A percentile compares a stretch with the other conserved stretches of the same genome.
Evolutionary conservation across 2,329 filamentous ascomycete genomes (phyloP).

Genomic region (Penicillium sp.): DNA sequence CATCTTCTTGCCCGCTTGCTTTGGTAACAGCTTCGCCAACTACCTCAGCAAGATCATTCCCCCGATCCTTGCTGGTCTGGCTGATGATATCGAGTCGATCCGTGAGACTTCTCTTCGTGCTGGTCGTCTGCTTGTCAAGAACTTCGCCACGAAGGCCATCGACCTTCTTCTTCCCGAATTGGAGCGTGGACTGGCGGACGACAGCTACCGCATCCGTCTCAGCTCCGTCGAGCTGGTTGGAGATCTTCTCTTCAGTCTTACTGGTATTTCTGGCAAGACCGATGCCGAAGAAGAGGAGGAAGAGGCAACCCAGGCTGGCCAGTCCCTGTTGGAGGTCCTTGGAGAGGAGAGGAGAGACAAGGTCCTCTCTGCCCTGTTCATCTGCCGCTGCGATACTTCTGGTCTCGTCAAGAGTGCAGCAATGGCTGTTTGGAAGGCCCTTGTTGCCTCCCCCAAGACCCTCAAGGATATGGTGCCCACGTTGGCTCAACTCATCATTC

Average conservation of each 20-base stretch:
- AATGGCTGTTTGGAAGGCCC: conserved; percentile 91
- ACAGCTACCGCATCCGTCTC: conserved; percentile 95
- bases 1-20: conserved; percentile 98
- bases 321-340: conserved; percentile 89
- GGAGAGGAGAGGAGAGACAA: conserved; percentile 97
- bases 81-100: conserved; percentile 94
- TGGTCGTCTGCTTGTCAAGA: conserved; percentile 92
- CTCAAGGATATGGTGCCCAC: conserved; percentile 95
- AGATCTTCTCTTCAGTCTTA: conserved; percentile 95
- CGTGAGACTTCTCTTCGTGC: conserved; percentile 94
- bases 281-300: conserved; percentile 78
- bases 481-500: conserved; percentile 90
- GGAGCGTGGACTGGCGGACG: conserved; percentile 93
- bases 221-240: conserved; percentile 97
- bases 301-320: conserved; percentile 76
- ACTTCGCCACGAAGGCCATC: conserved; percentile 92
- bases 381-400: conserved; percentile 95
- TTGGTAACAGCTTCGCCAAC: conserved; percentile 96
- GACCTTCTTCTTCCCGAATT: conserved; percentile 91
- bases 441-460: conserved; percentile 86
- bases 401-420: conserved; percentile 85
- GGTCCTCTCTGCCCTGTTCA: conserved; percentile 93
- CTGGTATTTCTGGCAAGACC: conserved; percentile 78
- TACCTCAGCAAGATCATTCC: conserved; percentile 96
- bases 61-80: conserved; percentile 87